Base-by-base conservation (phyloP, 1,284 basidiomycete genomes). In the Boletellus deceptivus region DNA sequence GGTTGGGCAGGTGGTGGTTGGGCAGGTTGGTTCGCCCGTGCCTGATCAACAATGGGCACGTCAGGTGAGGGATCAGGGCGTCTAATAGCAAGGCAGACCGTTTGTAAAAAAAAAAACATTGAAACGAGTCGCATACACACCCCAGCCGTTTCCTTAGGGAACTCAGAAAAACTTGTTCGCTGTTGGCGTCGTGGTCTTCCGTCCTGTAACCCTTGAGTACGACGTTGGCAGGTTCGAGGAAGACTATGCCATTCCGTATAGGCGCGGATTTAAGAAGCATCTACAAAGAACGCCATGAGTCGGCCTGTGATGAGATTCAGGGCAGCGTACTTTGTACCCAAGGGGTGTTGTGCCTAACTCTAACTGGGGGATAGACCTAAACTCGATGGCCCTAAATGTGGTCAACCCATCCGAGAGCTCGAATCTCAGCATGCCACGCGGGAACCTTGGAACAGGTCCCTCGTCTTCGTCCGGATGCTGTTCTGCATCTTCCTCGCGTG, bases 381-480 rank as follows among this genome's bases (percentile, higher is more conserved):
- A 86, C 61, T 91, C 89, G 53, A 90, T 82, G 2, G 85, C 89
- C n/a, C 75, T 74, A 18, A 91, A 62, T 2, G 68, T 75, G 2
- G 75, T 77, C 3, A 70, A 61, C 22, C 89, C 89, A 59, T 91
- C 89, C 52, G 77, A 83, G 43, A 91, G 67, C 55, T 82, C 74
- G 31, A 91, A 74, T 34, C 71, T 76, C 46, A 91, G 72, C 80
- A 86, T 89, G 29, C 80, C 77, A 41, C 86, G 72, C 5, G 87
- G 80, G 63, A 86, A 91, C 54, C 80, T 85, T 2, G 89, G 88
- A 52, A 89, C 75, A 0, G 84, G 81, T 0, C 84, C 84, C 59
- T 85, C 85, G 33, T 82, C 86, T 47, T 86, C 86, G 37, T 79
- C 82, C 17, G 72, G 79, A 20, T 76, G 77, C 16, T 73, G 72